Base-by-base conservation (phyloP, 2,329 filamentous ascomycete species). In the Xylaria sp. region DNA sequence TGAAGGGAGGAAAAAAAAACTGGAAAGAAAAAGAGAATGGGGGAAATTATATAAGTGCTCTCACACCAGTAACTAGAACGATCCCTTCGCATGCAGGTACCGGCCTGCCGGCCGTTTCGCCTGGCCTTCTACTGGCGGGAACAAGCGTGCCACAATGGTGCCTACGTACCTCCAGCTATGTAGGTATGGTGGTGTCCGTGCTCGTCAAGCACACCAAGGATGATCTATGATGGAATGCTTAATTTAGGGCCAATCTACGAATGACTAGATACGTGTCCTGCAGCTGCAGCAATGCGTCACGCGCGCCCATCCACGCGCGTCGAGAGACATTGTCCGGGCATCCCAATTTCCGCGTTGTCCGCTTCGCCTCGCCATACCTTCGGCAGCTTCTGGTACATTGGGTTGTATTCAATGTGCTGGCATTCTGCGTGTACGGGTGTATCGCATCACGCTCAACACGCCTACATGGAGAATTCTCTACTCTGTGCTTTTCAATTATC, bases 181-280 rank as follows among this genome's bases (percentile, higher is more conserved):
- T 63, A 66, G 64, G 64, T 66, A 66, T 63, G 61, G 55, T 3
- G 29, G 9, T 13, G 29, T 13, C 24, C 24, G 11, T 26, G 24
- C 24, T 26, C 6, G 11, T 26, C 5, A 26, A 26, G 9, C 29
- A 13, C 29, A 34, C 11, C 9, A 34, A 34, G 9, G 54, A 54
- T 50, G 47, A 40, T 62, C 54, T 44, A 62, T 62, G 59, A 59
- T 57, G 57, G 44, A 53, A 60, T 50, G 38, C 7, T 44, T 44
- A 48, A 47, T 34, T 34, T 34, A 34, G 29, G 29, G 29, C 29
- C 29, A 34, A 34, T 34, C 29, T 34, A 34, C 29, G 29, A 34
- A n/a, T n/a, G n/a, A 51, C 52, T 52, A 54, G n/a, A 45, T 55
- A 57, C 58, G 47, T 54, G 44, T 52, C 49, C 55, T 39, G 29